Conservation (phyloP, 768 basidiomycete species). For the Suillus lakei region DNA sequence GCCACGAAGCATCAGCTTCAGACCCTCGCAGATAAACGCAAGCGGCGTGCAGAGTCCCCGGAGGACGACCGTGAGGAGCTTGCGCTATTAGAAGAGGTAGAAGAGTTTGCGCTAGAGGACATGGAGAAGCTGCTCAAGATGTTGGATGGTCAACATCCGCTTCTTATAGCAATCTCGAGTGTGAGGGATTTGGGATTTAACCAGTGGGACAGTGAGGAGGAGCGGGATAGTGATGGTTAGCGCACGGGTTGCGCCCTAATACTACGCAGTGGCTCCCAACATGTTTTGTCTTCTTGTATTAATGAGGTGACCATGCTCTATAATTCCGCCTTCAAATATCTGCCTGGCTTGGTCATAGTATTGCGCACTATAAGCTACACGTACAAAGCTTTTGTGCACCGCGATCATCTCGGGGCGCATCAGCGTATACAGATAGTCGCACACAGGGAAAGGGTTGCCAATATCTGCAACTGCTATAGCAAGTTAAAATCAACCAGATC, state of each 20-base stretch:
- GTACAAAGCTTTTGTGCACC: background rate
- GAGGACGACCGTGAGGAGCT: conserved; percentile 71
- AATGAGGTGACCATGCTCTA: conserved; percentile 1
- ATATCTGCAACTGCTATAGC: background rate
- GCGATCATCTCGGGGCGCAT: background rate
- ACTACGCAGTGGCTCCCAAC: background rate
- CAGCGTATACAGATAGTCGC: background rate
- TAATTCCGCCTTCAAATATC: background rate
- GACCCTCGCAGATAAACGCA: conserved; percentile 68
- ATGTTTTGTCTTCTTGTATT: background rate
- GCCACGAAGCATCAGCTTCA: conserved; percentile 77
- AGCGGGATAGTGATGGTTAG: conserved; percentile 36
- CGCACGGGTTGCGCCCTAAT: background rate
- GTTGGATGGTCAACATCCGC: conserved; percentile 63
- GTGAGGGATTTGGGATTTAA: conserved; percentile 71
- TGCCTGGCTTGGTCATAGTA: background rate
- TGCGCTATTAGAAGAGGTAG: conserved; percentile 78
- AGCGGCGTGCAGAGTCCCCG: conserved; percentile 50
- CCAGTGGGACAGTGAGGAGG: conserved; percentile 53
- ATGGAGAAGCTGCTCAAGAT: conserved; percentile 66
- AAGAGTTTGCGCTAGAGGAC: conserved; percentile 81
- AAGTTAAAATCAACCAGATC: conserved; percentile 1
- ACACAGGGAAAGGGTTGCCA: background rate
- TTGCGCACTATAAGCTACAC: background rate
- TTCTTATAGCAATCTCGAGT: conserved; percentile 72